phyloP scores from a whole-genome alignment of 495 filamentous ascomycete species.

The Daldinia caldariorum region DNA sequence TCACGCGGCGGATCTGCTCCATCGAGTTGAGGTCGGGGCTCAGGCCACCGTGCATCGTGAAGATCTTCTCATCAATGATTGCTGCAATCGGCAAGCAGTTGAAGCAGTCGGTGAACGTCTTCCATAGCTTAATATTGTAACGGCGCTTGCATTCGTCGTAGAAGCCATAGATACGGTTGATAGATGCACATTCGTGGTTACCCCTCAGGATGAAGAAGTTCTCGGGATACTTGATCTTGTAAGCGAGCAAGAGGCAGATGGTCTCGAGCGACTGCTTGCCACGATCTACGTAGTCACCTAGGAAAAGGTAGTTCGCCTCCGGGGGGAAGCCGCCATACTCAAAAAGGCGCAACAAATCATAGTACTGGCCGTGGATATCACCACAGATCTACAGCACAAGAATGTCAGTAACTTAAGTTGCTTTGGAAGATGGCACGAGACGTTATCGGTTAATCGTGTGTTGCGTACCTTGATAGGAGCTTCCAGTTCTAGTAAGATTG shows the following conservation, averaged over 20 bases:
- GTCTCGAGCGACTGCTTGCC: slow-evolving; percentile 99
- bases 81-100: slow-evolving; percentile 99
- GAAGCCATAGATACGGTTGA: slow-evolving; percentile 99
- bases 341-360: slow-evolving; percentile 95
- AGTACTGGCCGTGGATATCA: slow-evolving; percentile 99
- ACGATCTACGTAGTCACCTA: slow-evolving; percentile 98
- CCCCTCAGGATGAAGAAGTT: slow-evolving; percentile 99
- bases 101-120: slow-evolving; percentile 99
- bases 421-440: background rate
- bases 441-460: slow-evolving; percentile 13
- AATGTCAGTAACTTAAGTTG: slow-evolving; percentile 18
- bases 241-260: slow-evolving; percentile 96
- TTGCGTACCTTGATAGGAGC: slow-evolving; percentile 94
- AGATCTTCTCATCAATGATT: slow-evolving; percentile 99
- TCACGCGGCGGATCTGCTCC: slow-evolving; percentile 99
- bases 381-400: slow-evolving; percentile 82
- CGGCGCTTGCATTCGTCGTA: slow-evolving; percentile 99
- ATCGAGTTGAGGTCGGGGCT: slow-evolving; percentile 99
- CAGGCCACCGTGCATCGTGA: slow-evolving; percentile 99
- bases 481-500: slow-evolving; percentile 95
- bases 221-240: slow-evolving; percentile 99
- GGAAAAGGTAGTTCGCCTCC: slow-evolving; percentile 99
- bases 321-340: slow-evolving; percentile 99
- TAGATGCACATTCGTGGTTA: slow-evolving; percentile 99
- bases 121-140: slow-evolving; percentile 99